phyloP scores from a whole-genome alignment of 345 rosid genomes.

The Citrus cavaleriei region DNA sequence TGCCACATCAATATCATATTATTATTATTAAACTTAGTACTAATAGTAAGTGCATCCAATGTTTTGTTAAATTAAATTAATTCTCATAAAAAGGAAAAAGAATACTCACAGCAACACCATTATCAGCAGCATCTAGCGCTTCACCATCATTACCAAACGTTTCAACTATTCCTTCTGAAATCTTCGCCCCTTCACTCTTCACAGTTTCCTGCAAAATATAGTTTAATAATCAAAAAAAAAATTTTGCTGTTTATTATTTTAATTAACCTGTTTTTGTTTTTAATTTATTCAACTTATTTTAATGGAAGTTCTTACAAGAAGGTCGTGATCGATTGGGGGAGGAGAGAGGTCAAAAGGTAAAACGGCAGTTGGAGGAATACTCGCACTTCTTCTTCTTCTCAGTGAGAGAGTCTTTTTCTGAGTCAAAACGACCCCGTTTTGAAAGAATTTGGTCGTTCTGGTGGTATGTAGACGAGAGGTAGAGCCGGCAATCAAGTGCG shows the following conservation, averaged over 20 bases:
- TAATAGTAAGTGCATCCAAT: too few relatives aligned
- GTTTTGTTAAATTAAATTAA: background rate
- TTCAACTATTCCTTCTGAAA: slow-evolving; percentile 74
- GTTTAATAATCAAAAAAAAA: background rate
- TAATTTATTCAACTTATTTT: background rate
- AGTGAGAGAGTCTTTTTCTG: slow-evolving; percentile 19
- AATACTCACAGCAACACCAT: slow-evolving; percentile 58
- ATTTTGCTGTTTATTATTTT: background rate
- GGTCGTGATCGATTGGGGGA: slow-evolving; percentile 86
- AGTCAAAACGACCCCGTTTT: background rate
- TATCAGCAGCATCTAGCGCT: slow-evolving; percentile 70
- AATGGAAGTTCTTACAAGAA: slow-evolving; percentile 35
- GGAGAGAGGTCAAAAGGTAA: slow-evolving; percentile 71
- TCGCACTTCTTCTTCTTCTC: background rate
- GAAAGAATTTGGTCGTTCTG: slow-evolving; percentile 12
- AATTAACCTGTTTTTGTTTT: background rate
- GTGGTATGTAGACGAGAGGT: slow-evolving; percentile 18
- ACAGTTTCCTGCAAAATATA: slow-evolving; percentile 45
- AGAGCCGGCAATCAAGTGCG: slow-evolving; percentile 11
- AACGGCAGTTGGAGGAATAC: slow-evolving; percentile 32
- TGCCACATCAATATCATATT: background rate
- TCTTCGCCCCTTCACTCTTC: slow-evolving; percentile 53
- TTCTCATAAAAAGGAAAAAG: background rate
- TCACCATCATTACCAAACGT: slow-evolving; percentile 80
- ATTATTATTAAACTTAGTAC: too few relatives aligned